These are phyloP conservation scores for Geosmithia morbida DNA, from an alignment of 2,329 filamentous ascomycete species.

Conservation along the genomic window DNA sequence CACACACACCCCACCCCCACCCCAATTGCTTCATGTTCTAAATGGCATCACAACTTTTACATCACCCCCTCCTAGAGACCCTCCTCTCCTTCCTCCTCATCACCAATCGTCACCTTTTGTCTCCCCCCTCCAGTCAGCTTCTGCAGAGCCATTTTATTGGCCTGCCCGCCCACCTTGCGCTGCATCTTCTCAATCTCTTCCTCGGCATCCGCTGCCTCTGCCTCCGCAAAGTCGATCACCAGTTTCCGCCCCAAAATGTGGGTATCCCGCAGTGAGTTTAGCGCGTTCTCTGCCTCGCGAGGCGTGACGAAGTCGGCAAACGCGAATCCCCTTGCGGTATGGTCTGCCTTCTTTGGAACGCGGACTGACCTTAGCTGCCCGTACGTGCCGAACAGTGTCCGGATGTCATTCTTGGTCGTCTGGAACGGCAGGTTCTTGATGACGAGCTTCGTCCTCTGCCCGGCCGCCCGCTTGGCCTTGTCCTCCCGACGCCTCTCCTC, in stretches of 20 bases:
- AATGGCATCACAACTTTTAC: conserved; percentile 1
- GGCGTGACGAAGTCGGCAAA: conserved; percentile 93
- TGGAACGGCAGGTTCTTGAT: conserved; percentile 98
- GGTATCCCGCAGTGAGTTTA: conserved; percentile 82
- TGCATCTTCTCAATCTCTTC: conserved; percentile 96
- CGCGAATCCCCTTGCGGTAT: conserved; percentile 78
- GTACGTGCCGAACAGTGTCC: conserved; percentile 74
- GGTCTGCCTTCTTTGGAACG: conserved; percentile 89
- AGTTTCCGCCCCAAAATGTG: conserved; percentile 83
- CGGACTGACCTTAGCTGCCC: conserved; percentile 86
- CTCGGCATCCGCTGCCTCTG: conserved; percentile 81
- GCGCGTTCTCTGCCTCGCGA: conserved; percentile 78
- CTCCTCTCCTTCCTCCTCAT: conserved; percentile 42
- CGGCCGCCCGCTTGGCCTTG: conserved; percentile 58
- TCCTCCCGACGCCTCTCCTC: conserved; percentile 78
- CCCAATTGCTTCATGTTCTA: no score
- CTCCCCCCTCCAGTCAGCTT: conserved; percentile 71
- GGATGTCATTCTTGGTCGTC: conserved; percentile 82
- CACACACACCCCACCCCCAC: no score
- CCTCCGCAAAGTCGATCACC: conserved; percentile 82
- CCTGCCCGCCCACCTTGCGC: conserved; percentile 82
- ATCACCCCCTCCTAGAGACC: conserved; percentile 15
- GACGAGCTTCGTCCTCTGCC: conserved; percentile 77
- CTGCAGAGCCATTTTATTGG: conserved; percentile 81
- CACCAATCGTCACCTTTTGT: conserved; percentile 78